These are phyloP conservation scores for Puccinia triticina DNA, from an alignment of 1,284 basidiomycete species.

Conservation along the genomic window DNA sequence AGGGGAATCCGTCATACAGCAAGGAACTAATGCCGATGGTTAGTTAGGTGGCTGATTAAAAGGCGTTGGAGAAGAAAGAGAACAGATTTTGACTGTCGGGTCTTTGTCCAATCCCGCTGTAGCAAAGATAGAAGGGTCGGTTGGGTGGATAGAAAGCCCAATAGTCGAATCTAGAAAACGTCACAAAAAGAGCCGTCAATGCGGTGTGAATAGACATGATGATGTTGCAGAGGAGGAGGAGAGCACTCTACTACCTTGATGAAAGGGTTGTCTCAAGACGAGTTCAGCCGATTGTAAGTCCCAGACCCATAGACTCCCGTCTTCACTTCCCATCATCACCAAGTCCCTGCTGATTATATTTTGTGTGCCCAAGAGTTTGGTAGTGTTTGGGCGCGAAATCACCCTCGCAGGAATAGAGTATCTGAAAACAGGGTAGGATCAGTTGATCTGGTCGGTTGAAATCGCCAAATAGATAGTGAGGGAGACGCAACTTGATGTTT, in stretches of 20 bases:
- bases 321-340: conserved; percentile 86
- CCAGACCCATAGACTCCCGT: conserved; percentile 84
- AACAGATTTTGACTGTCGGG: conserved; percentile 71
- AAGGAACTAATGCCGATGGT: no score
- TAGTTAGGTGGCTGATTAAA: not conserved
- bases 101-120: conserved; percentile 83
- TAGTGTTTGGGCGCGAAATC: conserved; percentile 51
- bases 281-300: conserved; percentile 81
- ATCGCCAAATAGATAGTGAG: conserved; percentile 67
- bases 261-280: conserved; percentile 74
- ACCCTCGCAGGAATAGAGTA: conserved; percentile 49
- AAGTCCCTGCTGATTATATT: conserved; percentile 63
- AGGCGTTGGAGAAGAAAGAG: not conserved
- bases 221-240: not conserved
- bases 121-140: conserved; percentile 70
- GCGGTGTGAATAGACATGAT: no score
- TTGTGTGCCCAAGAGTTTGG: not conserved
- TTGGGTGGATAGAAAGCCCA: conserved; percentile 69
- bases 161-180: conserved; percentile 1
- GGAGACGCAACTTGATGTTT: conserved; percentile 74
- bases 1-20: no score
- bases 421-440: no score
- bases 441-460: no score
- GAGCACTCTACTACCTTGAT: conserved; percentile 61
- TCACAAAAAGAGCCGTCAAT: conserved; percentile 42